Base-by-base conservation (phyloP, 495 filamentous ascomycete genomes). In the Evernia prunastri region DNA sequence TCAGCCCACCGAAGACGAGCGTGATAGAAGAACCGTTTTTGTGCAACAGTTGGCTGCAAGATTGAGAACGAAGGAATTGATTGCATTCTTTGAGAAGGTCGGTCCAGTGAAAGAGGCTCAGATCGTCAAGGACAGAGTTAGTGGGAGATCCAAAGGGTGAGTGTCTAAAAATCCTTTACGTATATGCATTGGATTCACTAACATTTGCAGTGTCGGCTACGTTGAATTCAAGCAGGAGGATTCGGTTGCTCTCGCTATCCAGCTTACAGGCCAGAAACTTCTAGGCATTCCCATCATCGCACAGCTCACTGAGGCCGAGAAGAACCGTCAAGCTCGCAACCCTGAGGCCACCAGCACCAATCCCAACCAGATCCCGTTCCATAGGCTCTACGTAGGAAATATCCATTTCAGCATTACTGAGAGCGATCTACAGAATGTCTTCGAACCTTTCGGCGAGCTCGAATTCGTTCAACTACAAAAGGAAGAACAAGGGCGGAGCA, bases 401-500 rank as follows among this genome's bases (percentile, higher is more conserved):
- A 96, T 99, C 69, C 95, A 99, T 82, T 99, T 99, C 84, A 96
- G 90, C 76, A 96, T 99, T 75, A 97, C 94, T 74, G 95, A 99
- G 78, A 87, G 83, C 73, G 95, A 97, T 76, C 77, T 99, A 68
- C 89, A 93, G 81, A 91, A 93, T 75, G 91, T 97, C 60, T 99
- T 99, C 77, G 91, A 93, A 78, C 94, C 95, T 9, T 99, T 96
- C 77, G 95, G 95, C 63, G 94, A 97, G 77, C 86, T 99, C 58
- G 95, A 97, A 73, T 96, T 96, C 70, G 92, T 97, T 53, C 92
- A 96, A 71, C 80, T 99, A 65, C 95, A 97, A 73, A 96, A 96
- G 79, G 92, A 97, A 69, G 92, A 96, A 66, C 88, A 84, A 60
- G 89, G 89, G 10, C 85, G 94, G 35, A 97, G 92, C 76, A 84